A percentile compares a stretch with the other conserved stretches of the same genome.
These are phyloP conservation scores for Starmera pachycereana DNA, from an alignment of 805 yeast genomes.

Conservation along the genomic window DNA sequence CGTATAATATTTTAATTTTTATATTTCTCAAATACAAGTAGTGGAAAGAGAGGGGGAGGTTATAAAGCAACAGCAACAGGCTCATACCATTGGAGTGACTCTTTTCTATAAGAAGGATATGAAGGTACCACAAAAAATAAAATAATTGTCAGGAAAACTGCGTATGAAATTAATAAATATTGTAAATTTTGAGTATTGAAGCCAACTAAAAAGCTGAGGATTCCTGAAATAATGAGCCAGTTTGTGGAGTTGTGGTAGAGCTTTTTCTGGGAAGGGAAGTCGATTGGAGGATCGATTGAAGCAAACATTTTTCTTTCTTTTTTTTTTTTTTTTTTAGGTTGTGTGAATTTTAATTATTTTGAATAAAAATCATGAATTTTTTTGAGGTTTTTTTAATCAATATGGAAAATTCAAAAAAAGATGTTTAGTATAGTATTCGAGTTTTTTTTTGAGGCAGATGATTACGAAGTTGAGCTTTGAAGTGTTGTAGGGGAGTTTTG, in stretches of 20 bases:
- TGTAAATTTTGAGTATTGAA: slow-evolving; percentile 34
- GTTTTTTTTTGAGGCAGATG: too few species aligned
- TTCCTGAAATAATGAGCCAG: slow-evolving; percentile 14
- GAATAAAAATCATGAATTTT: not conserved
- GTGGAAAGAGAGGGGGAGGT: not conserved
- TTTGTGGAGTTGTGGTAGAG: slow-evolving; percentile 10
- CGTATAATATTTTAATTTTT: too few species aligned
- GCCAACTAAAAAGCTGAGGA: slow-evolving; percentile 38
- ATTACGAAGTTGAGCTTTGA: not conserved
- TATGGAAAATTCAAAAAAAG: too few species aligned
- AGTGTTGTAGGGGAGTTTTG: too few species aligned
- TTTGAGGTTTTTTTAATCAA: not conserved
- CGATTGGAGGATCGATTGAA: slow-evolving; percentile 16
- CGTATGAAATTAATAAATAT: slow-evolving; percentile 29
- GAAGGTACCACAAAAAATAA: slow-evolving; percentile 41
- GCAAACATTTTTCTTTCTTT: not conserved
- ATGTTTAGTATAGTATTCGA: too few species aligned
- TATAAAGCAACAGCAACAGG: slow-evolving; percentile 9
- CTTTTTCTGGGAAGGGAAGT: slow-evolving; percentile 20
- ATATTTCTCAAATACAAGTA: too few species aligned
- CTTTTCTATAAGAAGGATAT: slow-evolving; percentile 43
- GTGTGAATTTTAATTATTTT: not conserved
- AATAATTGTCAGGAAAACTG: slow-evolving; percentile 22
- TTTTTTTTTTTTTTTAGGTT: not conserved
- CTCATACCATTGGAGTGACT: slow-evolving; percentile 39